Evolutionary conservation across 1,139 yeast genomes (phyloP), one percentile per base, ranked within the genome.

Genomic region (Candida labiduridarum): DNA sequence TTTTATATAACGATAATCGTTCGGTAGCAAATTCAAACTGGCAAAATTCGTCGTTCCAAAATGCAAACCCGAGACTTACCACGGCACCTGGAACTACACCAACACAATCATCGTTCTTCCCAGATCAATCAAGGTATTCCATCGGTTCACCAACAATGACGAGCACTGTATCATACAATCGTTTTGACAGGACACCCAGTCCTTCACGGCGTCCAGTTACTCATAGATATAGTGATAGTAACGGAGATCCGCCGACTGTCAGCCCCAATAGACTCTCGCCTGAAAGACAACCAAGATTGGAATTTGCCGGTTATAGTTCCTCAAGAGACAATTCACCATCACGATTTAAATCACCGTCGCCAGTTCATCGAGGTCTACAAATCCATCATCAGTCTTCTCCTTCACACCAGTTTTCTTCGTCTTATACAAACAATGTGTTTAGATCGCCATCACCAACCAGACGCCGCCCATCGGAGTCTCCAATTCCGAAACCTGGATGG

Each of bases 231-330:
- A 40, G 18, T 16, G 43, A 40, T 15, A 27, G 14, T 12, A 40
- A 14, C n/a, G 40, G 31, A 18, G 40, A 22, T 7, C 16, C 39
- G 4, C 22, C 33, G 11, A 25, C 47, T 9, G 15, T 44, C 12
- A 50, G 53, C 29, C 54, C 54, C n/a, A 47, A 41, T 34, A 47
- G 56, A 33, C 47, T 48, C 15, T 47, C 53, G 6, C 53, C 49
- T 16, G 42, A 39, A 2, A 49, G 50, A 47, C 49, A 50, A 19
- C 39, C 42, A 22, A 40, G 27, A 34, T 45, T 49, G 30, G 48
- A 44, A 12, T 44, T 29, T 41, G 35, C 44, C 7, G 39, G 48
- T 33, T 34, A 31, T 34, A 34, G 29, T 22, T 33, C 36, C n/a
- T 33, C 45, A 2, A 11, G 29, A 14, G 33, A 34, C 6, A 35